Percentiles rank a stretch among this genome's conserved stretches.
Evolutionary conservation across 139 green algal species (phyloP).

Genomic region (Chlorella vulgaris): DNA sequence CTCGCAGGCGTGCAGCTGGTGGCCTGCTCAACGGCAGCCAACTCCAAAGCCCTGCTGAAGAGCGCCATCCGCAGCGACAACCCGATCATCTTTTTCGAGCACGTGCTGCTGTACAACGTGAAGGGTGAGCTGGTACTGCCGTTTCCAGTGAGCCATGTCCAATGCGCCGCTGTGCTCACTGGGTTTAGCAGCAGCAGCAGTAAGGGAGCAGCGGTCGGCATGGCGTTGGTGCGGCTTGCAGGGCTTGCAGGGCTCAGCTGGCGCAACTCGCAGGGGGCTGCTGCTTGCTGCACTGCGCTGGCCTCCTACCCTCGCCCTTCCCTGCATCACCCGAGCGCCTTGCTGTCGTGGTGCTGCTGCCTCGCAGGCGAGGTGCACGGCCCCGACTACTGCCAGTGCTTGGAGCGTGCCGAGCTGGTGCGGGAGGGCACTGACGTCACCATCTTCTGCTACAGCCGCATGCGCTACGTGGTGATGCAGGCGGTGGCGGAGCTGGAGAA

Average conservation of each 20-base stretch:
- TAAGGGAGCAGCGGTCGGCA: no score
- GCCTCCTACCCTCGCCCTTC: no score
- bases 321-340: not conserved
- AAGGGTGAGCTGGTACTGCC: conserved; percentile 65
- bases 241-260: no score
- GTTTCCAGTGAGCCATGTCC: not conserved
- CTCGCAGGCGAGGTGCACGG: conserved; percentile 50
- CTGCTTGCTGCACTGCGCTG: no score
- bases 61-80: conserved; percentile 79
- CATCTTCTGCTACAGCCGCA: conserved; percentile 97
- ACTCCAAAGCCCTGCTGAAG: conserved; percentile 95
- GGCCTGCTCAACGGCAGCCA: conserved; percentile 84
- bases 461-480: conserved; percentile 93
- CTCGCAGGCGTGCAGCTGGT: conserved; percentile 90
- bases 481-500: conserved; percentile 69
- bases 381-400: conserved; percentile 75
- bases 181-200: not conserved
- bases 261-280: no score
- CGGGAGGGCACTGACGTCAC: conserved; percentile 84
- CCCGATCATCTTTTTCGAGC: conserved; percentile 97
- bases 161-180: not conserved
- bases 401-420: conserved; percentile 86
- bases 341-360: not conserved
- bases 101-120: conserved; percentile 97
- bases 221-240: no score